Evolutionary conservation across 2,329 filamentous ascomycete genomes (phyloP), one percentile per base, ranked within the genome.

Genomic region (Furcasterigmium sp.): DNA sequence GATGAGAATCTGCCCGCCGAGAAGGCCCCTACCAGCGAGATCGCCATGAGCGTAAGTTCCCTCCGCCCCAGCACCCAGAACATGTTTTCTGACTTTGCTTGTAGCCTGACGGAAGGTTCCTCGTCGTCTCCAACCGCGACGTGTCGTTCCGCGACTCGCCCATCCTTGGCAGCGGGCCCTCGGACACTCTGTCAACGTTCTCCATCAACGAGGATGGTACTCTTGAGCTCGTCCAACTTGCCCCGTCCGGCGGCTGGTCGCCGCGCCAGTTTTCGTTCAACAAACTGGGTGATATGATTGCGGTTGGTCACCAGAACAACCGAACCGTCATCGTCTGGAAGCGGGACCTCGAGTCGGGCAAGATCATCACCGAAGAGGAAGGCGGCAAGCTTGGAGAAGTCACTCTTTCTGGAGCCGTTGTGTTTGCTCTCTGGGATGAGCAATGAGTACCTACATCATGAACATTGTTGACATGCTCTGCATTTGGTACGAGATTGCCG

Each of bases 1-100:
- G 42, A 46, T 46, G 43, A 39, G 11, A 30, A 37, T n/a, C 41
- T 51, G 19, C 44, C 50, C 17, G 40, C 41, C 2, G 49, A 43
- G n/a, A 49, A 44, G 20, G 44, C 48, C 7, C 50, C 50, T 9
- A 45, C 49, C 28, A 52, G 50, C 44, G 50, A 52, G 39, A 51
- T 50, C 38, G 46, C 46, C 25, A 46, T 52, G 18, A 52, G 48
- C 15, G 50, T 52, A 32, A 49, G 50, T 43, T 8, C 17, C 21
- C 3, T 2, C 8, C 15, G 10, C 29, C 29, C 5, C 7, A 15
- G 13, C 36, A 17, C 25, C 18, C 17, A 30, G 5, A 11, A 3
- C 20, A 21, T 32, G 3, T 11, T 30, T 23, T 1, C 15, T 38
- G 35, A 35, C 14, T 9, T 28, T 18, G 14, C 19, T 14, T 41